Evolutionary conservation across 768 basidiomycete genomes (phyloP), one percentile per base, ranked within the genome.

Genomic region (Mycena vulgaris): DNA sequence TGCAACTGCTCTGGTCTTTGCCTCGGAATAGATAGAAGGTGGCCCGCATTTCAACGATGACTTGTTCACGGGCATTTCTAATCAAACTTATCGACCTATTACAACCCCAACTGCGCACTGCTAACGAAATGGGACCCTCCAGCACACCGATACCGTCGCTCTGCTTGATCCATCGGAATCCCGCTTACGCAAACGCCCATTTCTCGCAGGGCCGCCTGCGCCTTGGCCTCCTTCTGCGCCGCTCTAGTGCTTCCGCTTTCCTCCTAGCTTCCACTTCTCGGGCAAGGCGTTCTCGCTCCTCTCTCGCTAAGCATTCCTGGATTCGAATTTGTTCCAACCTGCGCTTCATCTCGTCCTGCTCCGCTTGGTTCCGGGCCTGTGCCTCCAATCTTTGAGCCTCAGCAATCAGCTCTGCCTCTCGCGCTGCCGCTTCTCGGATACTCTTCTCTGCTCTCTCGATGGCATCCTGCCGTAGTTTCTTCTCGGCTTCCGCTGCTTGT

Each of bases 131-230:
- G 88, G 1, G 51, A n/a, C 1, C 88, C 87, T 2, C 83, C 88
- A 2, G 79, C 75, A 69, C 88, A 89, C 16, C 86, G 75, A 77
- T 86, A 89, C 3, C 87, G 6, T 57, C 70, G 0, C 14, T 2
- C 60, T 82, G 79, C 53, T 76, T 80, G 56, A 85, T 81, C 89
- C 88, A 89, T 11, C 23, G 73, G 65, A 71, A 89, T 1, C 88
- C 88, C 25, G 70, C 78, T n/a, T 4, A 76, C 74, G 70, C 91
- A 92, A 2, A 86, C 76, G 0, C 91, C 90, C 80, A 90, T 85
- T 1, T 61, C 28, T 0, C 83, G 78, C 19, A 89, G 71, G 60
- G 80, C 85, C 35, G 61, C 68, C 77, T 87, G 90, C 5, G 78
- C 82, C 71, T 78, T 77, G 6, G 75, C 82, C 65, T 90, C 90